Base-by-base conservation (phyloP, 176 grass and related monocot genomes). In the Musa acuminata region DNA sequence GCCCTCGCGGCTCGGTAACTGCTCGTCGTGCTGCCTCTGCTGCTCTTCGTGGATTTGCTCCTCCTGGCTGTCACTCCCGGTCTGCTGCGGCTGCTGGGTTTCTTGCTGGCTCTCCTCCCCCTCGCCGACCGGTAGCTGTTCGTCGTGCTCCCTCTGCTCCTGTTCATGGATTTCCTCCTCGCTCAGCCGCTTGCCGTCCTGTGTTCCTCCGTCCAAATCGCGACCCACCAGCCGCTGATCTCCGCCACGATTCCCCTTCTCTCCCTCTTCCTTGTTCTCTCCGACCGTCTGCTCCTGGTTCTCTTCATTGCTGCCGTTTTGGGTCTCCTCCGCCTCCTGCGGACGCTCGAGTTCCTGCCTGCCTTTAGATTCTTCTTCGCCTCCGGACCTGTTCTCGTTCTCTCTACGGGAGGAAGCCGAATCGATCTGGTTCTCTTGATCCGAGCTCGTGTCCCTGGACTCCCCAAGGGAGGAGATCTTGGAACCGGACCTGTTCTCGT, bases 111-210 rank as follows among this genome's bases (percentile, higher is more conserved):
- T 48, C 54, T 58, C 60, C 5, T 77, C 59, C 12, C 49, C 50
- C n/a, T 51, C 75, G 5, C 59, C 59, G 6, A 1, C 9, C 67
- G 53, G 76, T 1, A 80, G 55, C 75, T 82, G 92, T 11, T 86
- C 80, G 0, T 84, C 82, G 10, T 80, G 80, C 77, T 82, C 85
- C 43, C 62, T 85, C 75, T 83, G 74, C 23, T 87, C 60, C 58
- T 75, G 75, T 69, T 96, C 92, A 53, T 82, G 80, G 74, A 53
- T 69, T 69, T 73, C 71, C 1, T 92, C 87, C 1, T 82, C 75
- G 65, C 69, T 88, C 68, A 82, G 81, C 83, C 88, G 87, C 75
- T 82, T 92, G 76, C 84, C 80, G 73, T 91, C 88, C 78, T 91
- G 86, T 48, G 86, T 74, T 75, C 87, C 90, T 43, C 90, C 87